These are phyloP conservation scores for Paecilomyces variotii DNA, from an alignment of 2,329 filamentous ascomycete species.

Conservation along the genomic window DNA sequence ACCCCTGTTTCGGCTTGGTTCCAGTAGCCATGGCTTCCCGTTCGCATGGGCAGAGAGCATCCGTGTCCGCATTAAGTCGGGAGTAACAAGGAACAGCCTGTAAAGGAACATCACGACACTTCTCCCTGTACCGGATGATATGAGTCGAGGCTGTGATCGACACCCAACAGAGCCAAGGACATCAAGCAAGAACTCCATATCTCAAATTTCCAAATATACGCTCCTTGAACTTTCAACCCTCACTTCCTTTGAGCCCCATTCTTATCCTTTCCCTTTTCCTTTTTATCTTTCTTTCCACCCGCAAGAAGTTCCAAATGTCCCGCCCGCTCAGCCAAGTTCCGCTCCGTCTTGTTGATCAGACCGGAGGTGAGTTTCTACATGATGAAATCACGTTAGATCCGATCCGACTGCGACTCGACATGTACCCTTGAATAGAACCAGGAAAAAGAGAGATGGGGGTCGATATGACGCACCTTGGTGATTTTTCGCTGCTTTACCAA, in stretches of 20 bases:
- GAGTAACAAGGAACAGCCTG: too few species aligned
- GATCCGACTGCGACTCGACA: too few species aligned
- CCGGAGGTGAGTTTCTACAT: slow-evolving; percentile 53
- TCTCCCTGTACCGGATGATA: too few species aligned
- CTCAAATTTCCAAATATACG: not conserved
- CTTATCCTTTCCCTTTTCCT: slow-evolving; percentile 30
- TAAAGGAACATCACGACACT: too few species aligned
- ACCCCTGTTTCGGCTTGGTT: too few species aligned
- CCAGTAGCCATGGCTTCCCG: too few species aligned
- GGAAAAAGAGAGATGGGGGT: not conserved
- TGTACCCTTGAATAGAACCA: not conserved
- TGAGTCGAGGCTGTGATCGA: too few species aligned
- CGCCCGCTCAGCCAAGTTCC: slow-evolving; percentile 56
- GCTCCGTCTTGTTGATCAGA: slow-evolving; percentile 59
- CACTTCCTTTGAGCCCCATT: slow-evolving; percentile 28
- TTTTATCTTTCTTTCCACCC: slow-evolving; percentile 55
- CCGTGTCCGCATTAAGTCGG: too few species aligned
- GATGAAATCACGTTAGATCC: not conserved
- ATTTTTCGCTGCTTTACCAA: slow-evolving; percentile 55
- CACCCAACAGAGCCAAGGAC: not conserved
- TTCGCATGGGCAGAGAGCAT: too few species aligned
- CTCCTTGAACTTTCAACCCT: slow-evolving; percentile 16
- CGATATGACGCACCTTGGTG: slow-evolving; percentile 44
- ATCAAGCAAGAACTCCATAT: not conserved
- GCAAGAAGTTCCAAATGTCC: slow-evolving; percentile 62